These are phyloP conservation scores for Yamadazyma trypodendri DNA, from an alignment of 1,139 yeast species.

Conservation along the genomic window DNA sequence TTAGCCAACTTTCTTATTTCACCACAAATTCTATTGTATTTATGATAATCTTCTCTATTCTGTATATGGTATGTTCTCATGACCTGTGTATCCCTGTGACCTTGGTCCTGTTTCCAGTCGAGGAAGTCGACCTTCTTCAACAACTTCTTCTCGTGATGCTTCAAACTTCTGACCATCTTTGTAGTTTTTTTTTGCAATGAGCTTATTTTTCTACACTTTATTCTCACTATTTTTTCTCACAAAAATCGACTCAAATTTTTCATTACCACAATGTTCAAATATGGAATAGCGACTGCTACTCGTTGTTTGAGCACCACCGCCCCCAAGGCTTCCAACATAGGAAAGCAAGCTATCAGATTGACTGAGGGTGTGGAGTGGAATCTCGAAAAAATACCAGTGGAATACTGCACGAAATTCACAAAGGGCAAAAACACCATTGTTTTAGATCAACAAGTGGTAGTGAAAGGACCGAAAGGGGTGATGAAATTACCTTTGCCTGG, in stretches of 20 bases:
- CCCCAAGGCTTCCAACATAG: conserved; percentile 34
- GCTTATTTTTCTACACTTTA: conserved; percentile 6
- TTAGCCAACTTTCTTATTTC: conserved; percentile 84
- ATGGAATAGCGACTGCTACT: conserved; percentile 1
- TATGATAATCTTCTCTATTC: conserved; percentile 92
- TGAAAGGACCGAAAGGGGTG: conserved; percentile 80
- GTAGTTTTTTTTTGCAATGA: conserved; percentile 6
- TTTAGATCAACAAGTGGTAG: conserved; percentile 60
- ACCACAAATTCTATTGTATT: conserved; percentile 91
- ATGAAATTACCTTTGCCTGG: conserved; percentile 67
- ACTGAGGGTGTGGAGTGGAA: conserved; percentile 31
- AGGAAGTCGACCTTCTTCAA: conserved; percentile 94
- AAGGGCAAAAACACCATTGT: conserved; percentile 63
- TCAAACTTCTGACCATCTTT: conserved; percentile 82
- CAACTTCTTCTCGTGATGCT: conserved; percentile 93
- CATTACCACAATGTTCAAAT: conserved; percentile 8
- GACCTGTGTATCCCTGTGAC: conserved; percentile 92
- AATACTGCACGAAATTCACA: conserved; percentile 56
- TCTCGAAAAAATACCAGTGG: conserved; percentile 39
- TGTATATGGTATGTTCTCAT: conserved; percentile 94
- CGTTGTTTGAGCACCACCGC: conserved; percentile 21
- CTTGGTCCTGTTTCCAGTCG: conserved; percentile 96
- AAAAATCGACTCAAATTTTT: conserved; percentile 6
- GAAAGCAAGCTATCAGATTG: conserved; percentile 40
- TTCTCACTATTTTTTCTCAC: not conserved